Conservation (phyloP, 495 filamentous ascomycete genomes). For the Rusavskia elegans region DNA sequence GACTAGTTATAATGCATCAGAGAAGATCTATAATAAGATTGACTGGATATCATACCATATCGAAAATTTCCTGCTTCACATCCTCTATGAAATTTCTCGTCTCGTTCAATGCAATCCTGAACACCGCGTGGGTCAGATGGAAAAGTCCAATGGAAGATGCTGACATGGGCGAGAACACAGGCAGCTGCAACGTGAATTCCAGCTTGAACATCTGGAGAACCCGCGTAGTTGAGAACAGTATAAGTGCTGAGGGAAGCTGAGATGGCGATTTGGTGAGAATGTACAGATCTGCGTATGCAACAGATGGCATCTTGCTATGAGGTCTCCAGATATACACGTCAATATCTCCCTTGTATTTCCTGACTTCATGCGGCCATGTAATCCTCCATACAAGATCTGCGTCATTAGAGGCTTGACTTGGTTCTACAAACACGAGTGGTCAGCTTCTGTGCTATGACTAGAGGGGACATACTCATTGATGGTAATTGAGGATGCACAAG, state of each 20-base stretch:
- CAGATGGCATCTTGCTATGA: no score
- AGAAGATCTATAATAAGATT: background rate
- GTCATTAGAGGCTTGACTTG: background rate
- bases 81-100: background rate
- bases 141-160: background rate
- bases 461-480: background rate
- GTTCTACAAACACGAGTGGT: background rate
- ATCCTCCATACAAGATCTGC: no score
- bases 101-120: background rate
- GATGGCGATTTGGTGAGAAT: no score
- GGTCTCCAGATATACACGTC: no score
- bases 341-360: no score
- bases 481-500: background rate
- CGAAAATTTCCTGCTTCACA: background rate
- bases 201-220: no score
- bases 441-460: background rate
- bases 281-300: no score
- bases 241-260: no score
- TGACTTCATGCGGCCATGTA: no score
- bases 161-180: background rate
- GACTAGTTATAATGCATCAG: background rate
- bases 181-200: no score
- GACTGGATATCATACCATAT: background rate
- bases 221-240: no score
- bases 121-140: background rate